These are phyloP conservation scores for Suillus plorans DNA, from an alignment of 768 basidiomycete genomes.

Conservation along the genomic window DNA sequence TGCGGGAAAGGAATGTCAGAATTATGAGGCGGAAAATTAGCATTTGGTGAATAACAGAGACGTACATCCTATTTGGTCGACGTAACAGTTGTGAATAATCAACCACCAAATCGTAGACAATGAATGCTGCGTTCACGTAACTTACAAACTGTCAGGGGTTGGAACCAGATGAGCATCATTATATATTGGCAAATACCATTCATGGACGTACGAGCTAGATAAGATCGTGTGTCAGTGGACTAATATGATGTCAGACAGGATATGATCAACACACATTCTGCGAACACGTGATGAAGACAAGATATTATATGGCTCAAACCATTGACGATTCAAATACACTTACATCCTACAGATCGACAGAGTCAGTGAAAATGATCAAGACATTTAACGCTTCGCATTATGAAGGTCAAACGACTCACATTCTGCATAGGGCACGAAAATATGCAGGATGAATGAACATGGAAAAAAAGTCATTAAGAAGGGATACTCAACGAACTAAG, in stretches of 20 bases:
- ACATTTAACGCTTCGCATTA: not conserved
- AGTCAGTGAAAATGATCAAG: not conserved
- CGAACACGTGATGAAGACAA: not conserved
- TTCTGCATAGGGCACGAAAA: not conserved
- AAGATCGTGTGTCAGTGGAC: not conserved
- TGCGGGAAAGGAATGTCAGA: not conserved
- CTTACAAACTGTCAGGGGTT: not conserved
- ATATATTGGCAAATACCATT: not conserved
- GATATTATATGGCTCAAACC: not conserved
- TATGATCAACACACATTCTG: not conserved
- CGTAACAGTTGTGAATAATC: not conserved
- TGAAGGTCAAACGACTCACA: not conserved
- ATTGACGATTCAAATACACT: not conserved
- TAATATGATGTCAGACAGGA: not conserved
- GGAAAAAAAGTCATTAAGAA: not conserved
- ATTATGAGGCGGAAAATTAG: not conserved
- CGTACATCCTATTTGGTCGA: not conserved
- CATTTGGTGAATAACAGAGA: not conserved
- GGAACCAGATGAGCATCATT: not conserved
- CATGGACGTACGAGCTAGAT: not conserved
- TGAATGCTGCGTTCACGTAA: not conserved
- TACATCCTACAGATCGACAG: not conserved
- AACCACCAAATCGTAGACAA: not conserved
- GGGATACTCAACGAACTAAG: not conserved
- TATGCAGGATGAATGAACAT: not conserved